phyloP scores from a whole-genome alignment of 371 early-diverging fungal genomes.

The Choanephora cucurbitarum region DNA sequence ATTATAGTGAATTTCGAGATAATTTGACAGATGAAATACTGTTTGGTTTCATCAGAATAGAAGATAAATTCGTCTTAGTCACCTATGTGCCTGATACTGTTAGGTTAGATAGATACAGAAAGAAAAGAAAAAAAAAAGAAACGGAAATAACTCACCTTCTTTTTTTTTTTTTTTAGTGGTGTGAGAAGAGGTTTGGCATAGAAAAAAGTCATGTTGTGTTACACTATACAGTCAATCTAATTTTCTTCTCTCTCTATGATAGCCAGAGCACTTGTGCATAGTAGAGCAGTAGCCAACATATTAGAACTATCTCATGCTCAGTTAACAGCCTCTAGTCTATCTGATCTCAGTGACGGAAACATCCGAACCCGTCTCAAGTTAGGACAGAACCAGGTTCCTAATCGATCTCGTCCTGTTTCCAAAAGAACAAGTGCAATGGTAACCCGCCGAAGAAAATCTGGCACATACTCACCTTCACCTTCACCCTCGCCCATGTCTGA shows the following conservation, averaged over 20 bases:
- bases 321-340: slow-evolving; percentile 48
- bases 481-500: slow-evolving; percentile 33
- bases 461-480: slow-evolving; percentile 33
- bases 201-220: too few relatives aligned
- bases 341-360: slow-evolving; percentile 42
- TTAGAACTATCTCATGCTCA: slow-evolving; percentile 59
- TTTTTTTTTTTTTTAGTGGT: slow-evolving; percentile 45
- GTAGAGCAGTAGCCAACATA: slow-evolving; percentile 61
- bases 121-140: not conserved
- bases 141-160: too few relatives aligned
- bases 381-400: slow-evolving; percentile 39
- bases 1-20: slow-evolving; percentile 54
- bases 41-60: slow-evolving; percentile 65
- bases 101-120: too few relatives aligned
- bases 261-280: slow-evolving; percentile 75
- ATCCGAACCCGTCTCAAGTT: slow-evolving; percentile 42
- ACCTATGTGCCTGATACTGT: slow-evolving; percentile 71
- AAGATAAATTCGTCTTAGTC: slow-evolving; percentile 63
- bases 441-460: slow-evolving; percentile 21
- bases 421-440: slow-evolving; percentile 38
- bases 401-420: slow-evolving; percentile 38
- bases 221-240: too few relatives aligned
- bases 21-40: slow-evolving; percentile 66
- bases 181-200: slow-evolving; percentile 56
- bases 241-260: too few relatives aligned